Conservation (phyloP, 2,329 filamentous ascomycete species). For the Colletotrichum sp. region DNA sequence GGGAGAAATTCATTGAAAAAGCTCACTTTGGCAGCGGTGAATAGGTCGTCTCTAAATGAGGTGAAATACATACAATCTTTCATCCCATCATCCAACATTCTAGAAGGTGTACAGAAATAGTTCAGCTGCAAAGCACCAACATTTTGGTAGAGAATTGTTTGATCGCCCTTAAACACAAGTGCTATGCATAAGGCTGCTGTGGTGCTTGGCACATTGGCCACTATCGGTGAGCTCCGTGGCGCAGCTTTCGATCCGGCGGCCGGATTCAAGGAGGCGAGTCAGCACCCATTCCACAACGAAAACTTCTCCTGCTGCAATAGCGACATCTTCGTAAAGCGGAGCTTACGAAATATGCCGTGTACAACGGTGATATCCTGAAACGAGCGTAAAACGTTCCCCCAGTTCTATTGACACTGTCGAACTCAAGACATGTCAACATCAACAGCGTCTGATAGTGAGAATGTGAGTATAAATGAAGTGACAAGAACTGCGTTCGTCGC, state of each 20-base stretch:
- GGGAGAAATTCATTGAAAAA: not conserved
- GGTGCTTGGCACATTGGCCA: not conserved
- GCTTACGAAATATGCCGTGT: not conserved
- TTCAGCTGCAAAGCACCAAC: not conserved
- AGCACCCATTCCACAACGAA: not conserved
- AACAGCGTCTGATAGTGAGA: not conserved
- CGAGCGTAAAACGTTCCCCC: not conserved
- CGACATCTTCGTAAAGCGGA: not conserved
- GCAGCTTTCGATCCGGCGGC: not conserved
- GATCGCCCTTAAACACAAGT: not conserved
- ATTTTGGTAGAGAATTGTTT: not conserved
- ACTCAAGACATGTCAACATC: not conserved
- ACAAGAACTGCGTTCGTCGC: not conserved
- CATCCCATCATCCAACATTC: not conserved
- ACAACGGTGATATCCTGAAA: not conserved
- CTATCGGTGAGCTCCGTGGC: not conserved
- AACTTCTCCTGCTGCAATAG: not conserved
- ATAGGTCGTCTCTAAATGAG: not conserved
- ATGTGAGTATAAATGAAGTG: not conserved
- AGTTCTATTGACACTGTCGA: not conserved
- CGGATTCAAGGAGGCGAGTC: not conserved
- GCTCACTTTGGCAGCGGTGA: not conserved
- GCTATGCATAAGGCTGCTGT: not conserved
- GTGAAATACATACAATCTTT: not conserved
- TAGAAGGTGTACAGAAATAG: not conserved